These are phyloP conservation scores for Leccinum variicolor DNA, from an alignment of 768 basidiomycete species.

Conservation along the genomic window DNA sequence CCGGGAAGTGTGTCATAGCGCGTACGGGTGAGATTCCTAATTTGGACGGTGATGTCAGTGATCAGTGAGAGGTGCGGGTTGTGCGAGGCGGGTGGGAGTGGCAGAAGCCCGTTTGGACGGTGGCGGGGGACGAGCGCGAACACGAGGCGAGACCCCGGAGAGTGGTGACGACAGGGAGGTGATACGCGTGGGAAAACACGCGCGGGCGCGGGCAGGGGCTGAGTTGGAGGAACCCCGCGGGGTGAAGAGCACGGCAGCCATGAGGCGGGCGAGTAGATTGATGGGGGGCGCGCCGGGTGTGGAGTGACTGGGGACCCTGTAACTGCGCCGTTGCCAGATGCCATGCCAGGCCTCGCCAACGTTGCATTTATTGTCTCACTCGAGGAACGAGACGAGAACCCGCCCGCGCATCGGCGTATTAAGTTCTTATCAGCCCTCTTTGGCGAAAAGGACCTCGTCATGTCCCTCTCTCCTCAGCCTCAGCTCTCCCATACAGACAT, in stretches of 20 bases:
- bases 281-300: neutral
- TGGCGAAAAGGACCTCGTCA: neutral
- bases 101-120: neutral
- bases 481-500: neutral
- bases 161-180: slow-evolving; percentile 8
- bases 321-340: slow-evolving; percentile 11
- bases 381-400: neutral
- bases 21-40: neutral
- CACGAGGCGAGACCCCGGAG: slow-evolving; percentile 29
- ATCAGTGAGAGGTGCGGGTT: slow-evolving; percentile 4
- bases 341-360: slow-evolving; percentile 30
- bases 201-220: neutral
- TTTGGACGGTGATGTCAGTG: slow-evolving; percentile 13
- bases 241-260: slow-evolving; percentile 12
- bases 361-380: slow-evolving; percentile 12
- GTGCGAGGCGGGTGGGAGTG: slow-evolving; percentile 13
- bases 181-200: slow-evolving; percentile 17
- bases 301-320: slow-evolving; percentile 19
- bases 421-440: neutral
- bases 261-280: slow-evolving; percentile 17
- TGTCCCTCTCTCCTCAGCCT: slow-evolving; percentile 23
- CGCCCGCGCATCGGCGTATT: neutral
- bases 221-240: neutral
- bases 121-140: slow-evolving; percentile 22
- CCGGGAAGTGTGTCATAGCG: neutral